phyloP scores from a whole-genome alignment of 1,139 yeast genomes.

The Lodderomyces oxycetoniae region DNA sequence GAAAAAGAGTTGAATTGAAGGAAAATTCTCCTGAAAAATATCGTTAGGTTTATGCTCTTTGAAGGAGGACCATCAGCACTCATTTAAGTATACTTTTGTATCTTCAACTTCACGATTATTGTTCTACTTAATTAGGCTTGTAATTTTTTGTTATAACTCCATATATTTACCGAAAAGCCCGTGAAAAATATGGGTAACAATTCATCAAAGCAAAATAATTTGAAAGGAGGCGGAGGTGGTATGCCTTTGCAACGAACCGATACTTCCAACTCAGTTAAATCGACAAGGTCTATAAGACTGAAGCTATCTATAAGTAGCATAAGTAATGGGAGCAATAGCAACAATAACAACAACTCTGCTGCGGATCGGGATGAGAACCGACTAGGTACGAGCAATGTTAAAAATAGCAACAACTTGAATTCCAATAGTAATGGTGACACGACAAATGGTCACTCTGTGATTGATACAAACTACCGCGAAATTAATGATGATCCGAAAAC shows the following conservation, averaged over 20 bases:
- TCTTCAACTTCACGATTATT: too few species aligned
- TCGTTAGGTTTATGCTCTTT: too few species aligned
- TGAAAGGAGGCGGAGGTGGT: slow-evolving; percentile 2
- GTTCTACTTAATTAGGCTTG: too few species aligned
- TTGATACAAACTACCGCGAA: too few species aligned
- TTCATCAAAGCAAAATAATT: slow-evolving; percentile 30
- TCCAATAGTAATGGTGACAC: slow-evolving; percentile 5
- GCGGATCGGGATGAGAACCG: too few species aligned
- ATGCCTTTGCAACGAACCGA: slow-evolving; percentile 48
- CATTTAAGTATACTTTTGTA: too few species aligned
- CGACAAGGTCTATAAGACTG: slow-evolving; percentile 46
- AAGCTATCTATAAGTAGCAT: slow-evolving; percentile 29
- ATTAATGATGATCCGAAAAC: slow-evolving; percentile 17
- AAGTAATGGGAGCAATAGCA: slow-evolving; percentile 1
- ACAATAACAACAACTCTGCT: too few species aligned
- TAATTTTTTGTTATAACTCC: too few species aligned
- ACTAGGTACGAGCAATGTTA: slow-evolving; percentile 12
- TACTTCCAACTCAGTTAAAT: slow-evolving; percentile 48
- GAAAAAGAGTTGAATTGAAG: too few species aligned
- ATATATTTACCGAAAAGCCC: too few species aligned
- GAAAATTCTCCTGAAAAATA: too few species aligned
- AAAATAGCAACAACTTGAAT: slow-evolving; percentile 13
- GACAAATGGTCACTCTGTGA: neutral
- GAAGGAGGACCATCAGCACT: too few species aligned
- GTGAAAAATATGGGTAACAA: slow-evolving; percentile 46